Evolutionary conservation across 2,329 filamentous ascomycete species (phyloP).

Genomic region (Colletotrichum theobromicola): DNA sequence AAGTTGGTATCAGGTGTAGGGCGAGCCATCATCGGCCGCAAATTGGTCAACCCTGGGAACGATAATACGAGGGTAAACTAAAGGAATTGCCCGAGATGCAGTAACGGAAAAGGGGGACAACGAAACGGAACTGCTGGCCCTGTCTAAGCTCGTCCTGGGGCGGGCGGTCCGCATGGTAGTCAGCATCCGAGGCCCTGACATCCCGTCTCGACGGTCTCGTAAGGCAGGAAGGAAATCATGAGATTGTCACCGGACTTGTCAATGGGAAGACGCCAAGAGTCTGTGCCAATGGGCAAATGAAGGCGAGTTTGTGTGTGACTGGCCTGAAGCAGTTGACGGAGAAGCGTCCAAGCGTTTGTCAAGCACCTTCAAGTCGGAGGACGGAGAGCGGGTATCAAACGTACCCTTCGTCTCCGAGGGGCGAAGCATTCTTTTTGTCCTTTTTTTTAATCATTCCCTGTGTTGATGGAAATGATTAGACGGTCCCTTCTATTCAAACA

Average conservation of each 20-base stretch:
- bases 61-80: background rate
- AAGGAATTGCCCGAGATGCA: background rate
- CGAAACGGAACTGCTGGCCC: background rate
- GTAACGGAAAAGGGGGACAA: background rate
- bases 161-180: background rate
- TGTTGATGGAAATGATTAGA: background rate
- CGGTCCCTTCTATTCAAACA: background rate
- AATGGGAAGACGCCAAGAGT: background rate
- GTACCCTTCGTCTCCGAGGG: conserved; percentile 1
- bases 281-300: background rate
- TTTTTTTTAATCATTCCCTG: background rate
- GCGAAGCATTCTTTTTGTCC: background rate
- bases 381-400: conserved; percentile 8
- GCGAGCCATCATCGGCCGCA: background rate
- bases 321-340: conserved; percentile 1
- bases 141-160: background rate
- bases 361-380: background rate
- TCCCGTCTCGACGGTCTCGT: conserved; percentile 13
- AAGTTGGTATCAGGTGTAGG: background rate
- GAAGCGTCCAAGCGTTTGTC: background rate
- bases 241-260: background rate
- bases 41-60: background rate
- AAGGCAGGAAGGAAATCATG: background rate
- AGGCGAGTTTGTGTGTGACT: background rate
- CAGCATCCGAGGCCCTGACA: conserved; percentile 18